Evolutionary conservation across 1,139 yeast species (phyloP), one percentile per base, ranked within the genome.

Genomic region (Yamadazyma membranifaciens): DNA sequence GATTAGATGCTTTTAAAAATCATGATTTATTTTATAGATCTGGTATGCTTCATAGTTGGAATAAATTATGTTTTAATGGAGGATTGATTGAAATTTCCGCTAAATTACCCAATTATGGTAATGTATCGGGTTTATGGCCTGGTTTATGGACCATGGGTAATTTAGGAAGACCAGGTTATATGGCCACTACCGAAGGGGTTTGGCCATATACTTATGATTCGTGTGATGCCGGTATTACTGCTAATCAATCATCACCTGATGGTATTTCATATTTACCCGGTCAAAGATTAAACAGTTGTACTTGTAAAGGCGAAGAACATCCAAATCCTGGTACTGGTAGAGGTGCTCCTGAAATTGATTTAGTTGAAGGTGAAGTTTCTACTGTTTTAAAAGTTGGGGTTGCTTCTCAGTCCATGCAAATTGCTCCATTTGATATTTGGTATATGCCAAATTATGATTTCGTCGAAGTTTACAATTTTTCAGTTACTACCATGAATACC

Each of bases 321-420:
- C 95, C 95, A 29, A 86, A 81, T 52, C 74, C 69, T 4, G 96
- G 95, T 31, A 62, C 62, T 2, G 96, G 95, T 17, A 76, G 96
- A 58, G 95, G 95, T 38, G 94, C 95, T 0, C 95, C 95, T 1
- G 96, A 87, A 72, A 84, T 87, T 50, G 96, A 87, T 76, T 80
- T 81, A 32, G 55, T 87, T 37, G 96, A 87, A 74, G 96, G 85
- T 43, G 83, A 83, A 45, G 75, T 76, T 4, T 78, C 72, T 46
- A 66, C 78, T 3, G 64, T 58, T 36, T 45, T 53, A 28, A 74
- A 73, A 40, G 66, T 66, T 13, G 92, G 91, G 49, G 74, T 81
- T 24, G 94, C 83, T 1, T 84, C 95, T 3, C 96, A 87, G 63
- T 85, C 95, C 1, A 62, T 80, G 46, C 95, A 87, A 66, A 64